Evolutionary conservation across 2,329 filamentous ascomycete genomes (phyloP).

Genomic region (Pyrenochaeta sp.): DNA sequence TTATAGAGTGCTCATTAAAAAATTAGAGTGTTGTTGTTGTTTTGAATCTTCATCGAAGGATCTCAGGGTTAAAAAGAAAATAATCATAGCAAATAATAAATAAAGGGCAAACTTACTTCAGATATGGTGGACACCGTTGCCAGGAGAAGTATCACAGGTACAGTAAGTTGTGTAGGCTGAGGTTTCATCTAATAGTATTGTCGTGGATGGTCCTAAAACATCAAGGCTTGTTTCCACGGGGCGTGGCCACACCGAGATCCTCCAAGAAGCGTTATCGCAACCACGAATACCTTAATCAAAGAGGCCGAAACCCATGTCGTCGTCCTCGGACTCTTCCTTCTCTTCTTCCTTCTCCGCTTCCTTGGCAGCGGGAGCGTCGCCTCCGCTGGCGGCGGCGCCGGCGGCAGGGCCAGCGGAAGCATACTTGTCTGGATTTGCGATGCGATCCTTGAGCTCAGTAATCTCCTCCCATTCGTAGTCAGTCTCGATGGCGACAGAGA

Average conservation of each 20-base stretch:
- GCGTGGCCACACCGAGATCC: conserved; percentile 26
- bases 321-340: conserved; percentile 66
- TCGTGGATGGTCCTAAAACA: conserved; percentile 43
- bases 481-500: conserved; percentile 88
- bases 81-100: conserved; percentile 62
- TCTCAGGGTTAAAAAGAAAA: conserved; percentile 71
- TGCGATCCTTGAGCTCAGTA: conserved; percentile 98
- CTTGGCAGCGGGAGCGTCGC: conserved; percentile 54
- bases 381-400: conserved; percentile 61
- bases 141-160: conserved; percentile 36
- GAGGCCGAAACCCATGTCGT: conserved; percentile 63
- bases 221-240: conserved; percentile 34
- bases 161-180: conserved; percentile 13
- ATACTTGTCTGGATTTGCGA: conserved; percentile 98
- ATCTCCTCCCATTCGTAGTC: conserved; percentile 96
- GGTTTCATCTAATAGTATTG: conserved; percentile 46
- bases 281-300: conserved; percentile 57
- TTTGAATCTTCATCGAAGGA: conserved; percentile 66
- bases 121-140: conserved; percentile 12
- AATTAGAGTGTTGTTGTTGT: conserved; percentile 75
- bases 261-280: conserved; percentile 28
- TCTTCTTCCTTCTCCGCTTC: conserved; percentile 64
- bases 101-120: conserved; percentile 46
- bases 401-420: conserved; percentile 79
- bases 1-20: conserved; percentile 66